Conservation (phyloP, 2,329 filamentous ascomycete genomes). For the Trichoderma cornu-damae region DNA sequence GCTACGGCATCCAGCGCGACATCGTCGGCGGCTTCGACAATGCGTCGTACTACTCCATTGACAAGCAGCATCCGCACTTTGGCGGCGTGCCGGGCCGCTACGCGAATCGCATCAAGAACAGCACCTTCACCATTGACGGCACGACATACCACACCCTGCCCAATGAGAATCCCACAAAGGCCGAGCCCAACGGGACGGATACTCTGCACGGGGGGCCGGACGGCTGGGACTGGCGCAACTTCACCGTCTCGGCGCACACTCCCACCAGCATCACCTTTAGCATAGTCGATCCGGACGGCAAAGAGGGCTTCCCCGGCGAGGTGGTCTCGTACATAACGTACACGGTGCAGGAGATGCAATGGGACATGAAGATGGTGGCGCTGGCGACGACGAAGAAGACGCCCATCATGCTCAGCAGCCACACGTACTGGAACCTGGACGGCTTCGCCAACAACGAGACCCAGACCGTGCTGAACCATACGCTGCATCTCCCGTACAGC, state of each 20-base stretch:
- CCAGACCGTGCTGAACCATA: slow-evolving; percentile 61
- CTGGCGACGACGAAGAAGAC: slow-evolving; percentile 68
- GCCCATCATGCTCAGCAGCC: slow-evolving; percentile 71
- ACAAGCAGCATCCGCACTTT: slow-evolving; percentile 63
- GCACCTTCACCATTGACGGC: slow-evolving; percentile 64
- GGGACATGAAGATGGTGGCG: slow-evolving; percentile 70
- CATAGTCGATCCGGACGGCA: slow-evolving; percentile 65
- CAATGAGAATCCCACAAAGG: slow-evolving; percentile 57
- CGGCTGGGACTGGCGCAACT: slow-evolving; percentile 75
- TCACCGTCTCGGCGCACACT: slow-evolving; percentile 66
- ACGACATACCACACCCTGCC: slow-evolving; percentile 52
- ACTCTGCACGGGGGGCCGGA: slow-evolving; percentile 65
- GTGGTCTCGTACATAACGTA: slow-evolving; percentile 72
- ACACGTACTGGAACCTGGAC: slow-evolving; percentile 80
- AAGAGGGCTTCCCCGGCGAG: slow-evolving; percentile 73
- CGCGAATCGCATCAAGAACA: slow-evolving; percentile 77
- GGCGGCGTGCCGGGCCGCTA: slow-evolving; percentile 71
- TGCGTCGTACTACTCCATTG: slow-evolving; percentile 61
- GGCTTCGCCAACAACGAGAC: slow-evolving; percentile 71
- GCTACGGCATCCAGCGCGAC: slow-evolving; percentile 62
- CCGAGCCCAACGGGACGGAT: slow-evolving; percentile 50
- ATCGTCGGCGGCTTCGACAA: slow-evolving; percentile 73
- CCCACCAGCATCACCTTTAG: slow-evolving; percentile 67
- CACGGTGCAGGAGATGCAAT: slow-evolving; percentile 59
- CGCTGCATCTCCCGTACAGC: slow-evolving; percentile 66